Base-by-base conservation (phyloP, 2,329 filamentous ascomycete genomes). In the Nigrograna mackinnonii region DNA sequence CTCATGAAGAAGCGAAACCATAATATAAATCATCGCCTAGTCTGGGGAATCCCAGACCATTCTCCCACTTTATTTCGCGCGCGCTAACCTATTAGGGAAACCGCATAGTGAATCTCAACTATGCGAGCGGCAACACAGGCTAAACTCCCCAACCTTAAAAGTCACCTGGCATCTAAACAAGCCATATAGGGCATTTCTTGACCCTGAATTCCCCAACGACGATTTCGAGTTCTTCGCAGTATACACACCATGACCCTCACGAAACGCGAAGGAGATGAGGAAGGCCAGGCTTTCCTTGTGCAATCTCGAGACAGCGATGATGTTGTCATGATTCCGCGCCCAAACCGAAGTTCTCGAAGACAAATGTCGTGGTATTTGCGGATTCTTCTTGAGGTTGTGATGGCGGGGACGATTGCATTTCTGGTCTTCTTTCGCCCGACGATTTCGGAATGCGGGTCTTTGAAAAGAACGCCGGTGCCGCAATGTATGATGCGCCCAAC, bases 401-500 rank as follows among this genome's bases (percentile, higher is more conserved):
- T 55, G 50, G 46, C 40, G 11, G 20, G 30, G 5, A 38, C 42
- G 6, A 44, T 55, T 22, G 35, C 47, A 6, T 47, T 46, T 14
- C 38, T 55, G 11, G 24, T 54, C 6, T 44, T 49, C 26, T 52
- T 40, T 28, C 38, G 43, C n/a, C 28, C 47, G 12, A 4, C 12
- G 17, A 9, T 13, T 14, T 26, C 40, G 37, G 11, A 35, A 18
- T 24, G 35, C 35, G 38, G 36, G 18, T 41, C 16, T 19, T 34
- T 55, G 1, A 46, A 43, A 37, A 55, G 28, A 39, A 43, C 52
- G n/a, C 52, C 52, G n/a, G 52, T 55, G 14, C 52, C 52, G 12
- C 36, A 47, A 44, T 45, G 52, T 52, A 49, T 19, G 46, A 34
- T 21, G 14, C 4, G 9, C 17, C 13, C 4, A 13, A 13, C 28